Percentiles rank a stretch among this genome's conserved stretches.
Conservation (phyloP, 345 rosid species). For the Acer saccharum region DNA sequence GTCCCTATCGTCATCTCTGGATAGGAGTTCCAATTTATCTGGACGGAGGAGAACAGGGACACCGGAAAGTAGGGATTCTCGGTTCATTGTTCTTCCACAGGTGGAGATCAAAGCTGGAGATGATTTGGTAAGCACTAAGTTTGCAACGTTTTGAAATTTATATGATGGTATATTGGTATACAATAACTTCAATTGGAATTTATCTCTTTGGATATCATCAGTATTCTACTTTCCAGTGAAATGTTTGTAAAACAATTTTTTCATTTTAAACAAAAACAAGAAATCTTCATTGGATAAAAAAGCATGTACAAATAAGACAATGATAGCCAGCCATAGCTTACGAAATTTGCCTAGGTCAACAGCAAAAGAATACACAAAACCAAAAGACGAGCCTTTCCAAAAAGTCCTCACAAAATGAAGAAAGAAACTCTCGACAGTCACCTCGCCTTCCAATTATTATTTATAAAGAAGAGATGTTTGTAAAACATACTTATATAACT, state of each 20-base stretch:
- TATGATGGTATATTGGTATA: background rate
- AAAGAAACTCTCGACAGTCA: background rate
- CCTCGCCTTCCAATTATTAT: background rate
- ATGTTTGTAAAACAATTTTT: background rate
- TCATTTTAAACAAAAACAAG: background rate
- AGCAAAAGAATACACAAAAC: background rate
- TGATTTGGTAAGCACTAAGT: slow-evolving; percentile 70
- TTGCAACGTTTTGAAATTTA: slow-evolving; percentile 1
- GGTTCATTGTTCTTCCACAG: slow-evolving; percentile 87
- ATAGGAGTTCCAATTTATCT: slow-evolving; percentile 69
- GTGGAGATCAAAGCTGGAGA: slow-evolving; percentile 92
- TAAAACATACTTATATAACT: background rate
- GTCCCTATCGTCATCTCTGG: slow-evolving; percentile 64
- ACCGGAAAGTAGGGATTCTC: slow-evolving; percentile 74
- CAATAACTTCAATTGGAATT: slow-evolving; percentile 7
- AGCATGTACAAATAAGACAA: background rate
- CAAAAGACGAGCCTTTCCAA: background rate
- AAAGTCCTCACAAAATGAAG: background rate
- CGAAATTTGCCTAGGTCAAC: background rate
- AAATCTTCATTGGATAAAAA: background rate
- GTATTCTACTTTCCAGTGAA: background rate
- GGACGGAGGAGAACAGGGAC: slow-evolving; percentile 61
- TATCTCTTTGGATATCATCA: background rate
- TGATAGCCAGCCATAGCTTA: background rate
- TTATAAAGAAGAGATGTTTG: background rate